Base-by-base conservation (phyloP, 139 green algal species). In the Ulvella scutata region DNA sequence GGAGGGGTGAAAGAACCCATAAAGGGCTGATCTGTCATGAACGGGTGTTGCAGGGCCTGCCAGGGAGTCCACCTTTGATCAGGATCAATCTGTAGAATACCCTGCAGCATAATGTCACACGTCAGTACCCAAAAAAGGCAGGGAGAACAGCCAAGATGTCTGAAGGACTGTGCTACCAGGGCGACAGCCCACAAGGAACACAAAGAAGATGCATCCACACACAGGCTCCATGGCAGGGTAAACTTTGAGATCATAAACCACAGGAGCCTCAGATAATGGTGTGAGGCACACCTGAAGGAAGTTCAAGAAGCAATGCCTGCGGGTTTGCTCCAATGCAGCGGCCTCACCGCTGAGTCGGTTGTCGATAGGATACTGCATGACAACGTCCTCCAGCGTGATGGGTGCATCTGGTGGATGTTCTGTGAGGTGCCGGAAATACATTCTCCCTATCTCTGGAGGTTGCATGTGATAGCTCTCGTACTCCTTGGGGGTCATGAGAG, bases 341-440 rank as follows among this genome's bases (percentile, higher is more conserved):
- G 51, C 73, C 33, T 26, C 77, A 37, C 6, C 33, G 62, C 6
- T 51, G 23, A 86, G 38, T 13, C 83, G 83, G 28, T 62, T 21
- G 9, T 81, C 78, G 72, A 89, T 78, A 9, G 90, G 88, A 67
- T 92, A 93, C 13, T 82, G 79, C 4, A 74, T 79, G 6, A 97
- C 86, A 77, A 98, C 96, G 76, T 96, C 92, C 0, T 78, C 76
- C 60, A 98, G 85, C 4, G 86, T 97, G 97, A 67, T 85, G 82
- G 85, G 96, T 96, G 61, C 92, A 91, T n/a, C 78, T 73, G 4
- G 85, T 81, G 10, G 81, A 80, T 74, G 79, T 85, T 73, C 77
- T 77, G 60, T 36, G 39, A 67, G 51, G 51, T 67, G 51, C 9
- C 51, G 51, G 51, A 67, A 67, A 26, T 67, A 67, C 51, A 67